Conservation (phyloP, 805 yeast species). For the Barnettozyma sp. region DNA sequence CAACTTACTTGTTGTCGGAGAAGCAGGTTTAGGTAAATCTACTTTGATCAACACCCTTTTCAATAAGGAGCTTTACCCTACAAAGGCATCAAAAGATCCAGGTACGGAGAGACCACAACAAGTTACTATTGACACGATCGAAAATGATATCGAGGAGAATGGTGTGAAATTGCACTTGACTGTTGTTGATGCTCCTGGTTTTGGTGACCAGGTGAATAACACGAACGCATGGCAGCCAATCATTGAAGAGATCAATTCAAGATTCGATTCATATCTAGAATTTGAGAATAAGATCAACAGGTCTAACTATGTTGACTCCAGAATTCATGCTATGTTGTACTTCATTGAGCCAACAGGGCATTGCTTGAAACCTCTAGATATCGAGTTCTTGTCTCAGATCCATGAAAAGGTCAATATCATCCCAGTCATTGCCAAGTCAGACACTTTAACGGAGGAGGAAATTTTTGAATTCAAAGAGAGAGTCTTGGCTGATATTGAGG, state of each 20-base stretch:
- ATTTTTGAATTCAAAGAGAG: slow-evolving; percentile 66
- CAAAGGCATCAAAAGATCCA: slow-evolving; percentile 33
- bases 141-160: slow-evolving; percentile 82
- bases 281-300: slow-evolving; percentile 80
- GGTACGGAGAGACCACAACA: slow-evolving; percentile 37
- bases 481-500: slow-evolving; percentile 67
- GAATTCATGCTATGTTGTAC: slow-evolving; percentile 90
- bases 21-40: slow-evolving; percentile 86
- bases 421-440: slow-evolving; percentile 93
- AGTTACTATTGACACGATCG: slow-evolving; percentile 53
- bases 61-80: slow-evolving; percentile 52
- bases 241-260: slow-evolving; percentile 76
- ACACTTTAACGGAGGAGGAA: slow-evolving; percentile 86
- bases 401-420: slow-evolving; percentile 90
- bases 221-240: slow-evolving; percentile 82
- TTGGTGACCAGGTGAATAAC: slow-evolving; percentile 85
- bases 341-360: slow-evolving; percentile 98
- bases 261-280: slow-evolving; percentile 87
- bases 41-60: slow-evolving; percentile 89
- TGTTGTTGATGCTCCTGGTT: slow-evolving; percentile 88
- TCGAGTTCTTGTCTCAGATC: slow-evolving; percentile 78
- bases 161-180: slow-evolving; percentile 83
- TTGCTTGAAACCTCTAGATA: slow-evolving; percentile 80
- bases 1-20: slow-evolving; percentile 87
- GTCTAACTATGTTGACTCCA: slow-evolving; percentile 61